phyloP scores from a whole-genome alignment of 805 yeast species.

The Tanozyma kutaoensis region DNA sequence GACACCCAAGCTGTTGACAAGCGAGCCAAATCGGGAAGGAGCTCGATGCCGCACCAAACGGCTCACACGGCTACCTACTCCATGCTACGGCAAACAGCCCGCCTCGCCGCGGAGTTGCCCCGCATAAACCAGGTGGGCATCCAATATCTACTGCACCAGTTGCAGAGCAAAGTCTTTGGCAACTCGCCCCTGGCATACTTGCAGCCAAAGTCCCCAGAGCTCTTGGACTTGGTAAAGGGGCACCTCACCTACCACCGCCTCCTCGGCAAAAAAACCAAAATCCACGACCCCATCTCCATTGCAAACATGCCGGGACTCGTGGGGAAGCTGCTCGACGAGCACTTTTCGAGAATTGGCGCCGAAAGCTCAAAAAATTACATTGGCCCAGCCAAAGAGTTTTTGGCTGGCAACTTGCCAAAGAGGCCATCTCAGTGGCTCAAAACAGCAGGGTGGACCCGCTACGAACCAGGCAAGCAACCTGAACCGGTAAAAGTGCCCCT shows the following conservation, averaged over 20 bases:
- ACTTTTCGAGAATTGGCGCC: slow-evolving; percentile 61
- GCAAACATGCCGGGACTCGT: slow-evolving; percentile 57
- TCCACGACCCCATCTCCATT: slow-evolving; percentile 41
- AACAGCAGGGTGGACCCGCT: slow-evolving; percentile 73
- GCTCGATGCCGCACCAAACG: too few species aligned
- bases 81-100: neutral
- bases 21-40: neutral
- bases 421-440: slow-evolving; percentile 42
- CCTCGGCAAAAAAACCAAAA: slow-evolving; percentile 61
- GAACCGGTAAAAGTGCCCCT: slow-evolving; percentile 50
- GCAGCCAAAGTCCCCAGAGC: slow-evolving; percentile 15
- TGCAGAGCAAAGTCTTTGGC: slow-evolving; percentile 56
- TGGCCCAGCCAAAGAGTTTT: slow-evolving; percentile 32
- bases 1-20: neutral
- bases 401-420: slow-evolving; percentile 16
- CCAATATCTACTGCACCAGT: slow-evolving; percentile 50
- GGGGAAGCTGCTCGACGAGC: slow-evolving; percentile 69
- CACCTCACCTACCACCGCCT: slow-evolving; percentile 52
- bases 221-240: slow-evolving; percentile 39
- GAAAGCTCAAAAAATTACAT: slow-evolving; percentile 48
- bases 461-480: slow-evolving; percentile 42
- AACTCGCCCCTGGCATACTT: slow-evolving; percentile 11
- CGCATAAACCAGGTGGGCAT: slow-evolving; percentile 69
- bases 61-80: too few species aligned
- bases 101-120: slow-evolving; percentile 24